Evolutionary conservation across 1,284 basidiomycete genomes (phyloP), one percentile per base, ranked within the genome.

Genomic region (Microbotryum saponariae): DNA sequence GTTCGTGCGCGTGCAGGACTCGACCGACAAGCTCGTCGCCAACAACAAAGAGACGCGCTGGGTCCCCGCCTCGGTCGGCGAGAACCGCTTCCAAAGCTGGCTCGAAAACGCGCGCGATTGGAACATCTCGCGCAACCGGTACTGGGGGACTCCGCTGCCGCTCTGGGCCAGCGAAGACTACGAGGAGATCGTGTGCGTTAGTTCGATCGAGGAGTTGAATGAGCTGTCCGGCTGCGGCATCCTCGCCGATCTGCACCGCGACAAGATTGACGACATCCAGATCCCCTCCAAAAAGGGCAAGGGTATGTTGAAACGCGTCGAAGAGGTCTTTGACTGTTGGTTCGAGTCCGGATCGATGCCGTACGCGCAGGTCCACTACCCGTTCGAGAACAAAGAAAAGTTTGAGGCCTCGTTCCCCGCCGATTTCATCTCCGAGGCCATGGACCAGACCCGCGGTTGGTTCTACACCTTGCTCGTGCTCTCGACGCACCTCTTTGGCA

Each of bases 301-400:
- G 74, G 96, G 94, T 23, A 76, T 78, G 23, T 79, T 99, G 50
- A 89, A 83, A 76, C 85, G 94, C 62, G 82, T 97, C 21, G 91
- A 97, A 64, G 96, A 97, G 76, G 92, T 99, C 37, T 98, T 99
- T 76, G 96, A 99, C 76, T 99, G 96, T 76, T 99, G 96, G 96
- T 98, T 99, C 76, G 96, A 99, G 79, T 97, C 94, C 8, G 96
- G 96, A 77, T 91, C 88, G 74, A 99, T 99, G 96, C 96, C 96
- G 5, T 99, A 96, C 73, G 96, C 93, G 2, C 94, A 97, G 74
- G 82, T 85, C 16, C 96, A 99, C 77, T 98, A 96, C 80, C 96
- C 96, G 9, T 98, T 98, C 76, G 94, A 98, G 77, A 96, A 93
- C 78, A 88, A 87, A 77, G 92, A 94, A 58, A 78, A 84, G 55